A percentile compares a stretch with the other conserved stretches of the same genome.
Evolutionary conservation across 73 alveolate species (phyloP).

Genomic region (Paramecium primaurelia): DNA sequence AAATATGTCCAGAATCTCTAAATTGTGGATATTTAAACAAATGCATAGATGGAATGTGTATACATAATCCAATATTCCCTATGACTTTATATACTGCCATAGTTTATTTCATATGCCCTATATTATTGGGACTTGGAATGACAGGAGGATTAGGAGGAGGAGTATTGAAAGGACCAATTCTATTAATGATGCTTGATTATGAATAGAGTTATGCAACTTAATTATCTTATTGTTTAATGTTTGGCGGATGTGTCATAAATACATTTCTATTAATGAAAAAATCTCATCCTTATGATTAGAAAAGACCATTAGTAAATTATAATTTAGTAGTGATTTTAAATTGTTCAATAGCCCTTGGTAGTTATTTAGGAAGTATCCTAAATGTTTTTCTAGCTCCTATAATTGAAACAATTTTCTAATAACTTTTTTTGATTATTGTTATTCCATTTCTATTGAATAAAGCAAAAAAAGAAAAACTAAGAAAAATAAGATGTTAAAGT

Average conservation of each 20-base stretch:
- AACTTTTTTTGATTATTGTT: not conserved
- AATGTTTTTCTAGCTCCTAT: conserved; percentile 4
- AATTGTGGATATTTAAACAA: not conserved
- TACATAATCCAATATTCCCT: not conserved
- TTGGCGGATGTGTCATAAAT: conserved; percentile 48
- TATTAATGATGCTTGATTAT: conserved; percentile 45
- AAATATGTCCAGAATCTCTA: not conserved
- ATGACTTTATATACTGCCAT: not conserved
- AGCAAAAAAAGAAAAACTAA: not conserved
- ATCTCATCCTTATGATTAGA: not conserved
- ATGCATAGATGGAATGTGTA: not conserved
- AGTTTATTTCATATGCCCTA: not conserved
- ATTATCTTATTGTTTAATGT: conserved; percentile 43
- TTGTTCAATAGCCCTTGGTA: not conserved
- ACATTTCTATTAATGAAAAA: conserved; percentile 27
- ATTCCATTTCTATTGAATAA: conserved; percentile 4
- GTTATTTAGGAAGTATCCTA: not conserved
- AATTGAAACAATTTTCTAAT: not conserved
- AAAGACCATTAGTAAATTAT: conserved; percentile 44
- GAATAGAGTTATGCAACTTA: conserved; percentile 21
- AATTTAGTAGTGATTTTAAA: conserved; percentile 24
- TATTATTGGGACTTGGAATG: conserved; percentile 46
- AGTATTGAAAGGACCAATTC: conserved; percentile 45
- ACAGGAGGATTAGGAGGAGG: conserved; percentile 63
- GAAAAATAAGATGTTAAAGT: not conserved